phyloP scores from a whole-genome alignment of 139 green algal species.

The Zygnema circumcarinatum region DNA sequence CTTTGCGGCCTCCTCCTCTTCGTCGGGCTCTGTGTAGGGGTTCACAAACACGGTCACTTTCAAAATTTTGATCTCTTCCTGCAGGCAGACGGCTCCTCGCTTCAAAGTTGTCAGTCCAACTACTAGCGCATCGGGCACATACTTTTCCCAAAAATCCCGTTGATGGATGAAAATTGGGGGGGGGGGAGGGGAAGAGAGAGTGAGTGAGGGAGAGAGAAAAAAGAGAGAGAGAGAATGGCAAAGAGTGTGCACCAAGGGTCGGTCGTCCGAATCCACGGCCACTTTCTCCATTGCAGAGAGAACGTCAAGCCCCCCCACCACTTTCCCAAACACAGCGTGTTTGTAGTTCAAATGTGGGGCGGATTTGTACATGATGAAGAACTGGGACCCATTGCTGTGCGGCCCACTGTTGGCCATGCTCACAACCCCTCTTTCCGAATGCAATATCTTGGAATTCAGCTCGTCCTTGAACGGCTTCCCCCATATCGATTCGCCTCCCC shows the following conservation, averaged over 20 bases:
- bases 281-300: slow-evolving; percentile 86
- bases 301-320: slow-evolving; percentile 86
- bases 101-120: no score
- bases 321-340: slow-evolving; percentile 80
- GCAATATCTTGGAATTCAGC: slow-evolving; percentile 64
- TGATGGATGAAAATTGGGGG: not conserved
- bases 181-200: no score
- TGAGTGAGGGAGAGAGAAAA: not conserved
- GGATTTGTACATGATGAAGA: slow-evolving; percentile 88
- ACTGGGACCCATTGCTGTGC: slow-evolving; percentile 81
- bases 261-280: slow-evolving; percentile 83
- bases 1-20: slow-evolving; percentile 51
- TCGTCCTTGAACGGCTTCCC: slow-evolving; percentile 67
- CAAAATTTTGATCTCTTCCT: slow-evolving; percentile 78
- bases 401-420: slow-evolving; percentile 90
- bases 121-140: no score
- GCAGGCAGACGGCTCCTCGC: not conserved
- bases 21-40: slow-evolving; percentile 82
- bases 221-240: not conserved
- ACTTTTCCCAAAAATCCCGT: not conserved
- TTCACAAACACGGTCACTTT: slow-evolving; percentile 87
- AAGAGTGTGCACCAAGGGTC: slow-evolving; percentile 63
- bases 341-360: slow-evolving; percentile 93
- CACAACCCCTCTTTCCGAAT: slow-evolving; percentile 83
- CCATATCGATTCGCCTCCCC: slow-evolving; percentile 90